phyloP scores from a whole-genome alignment of 148 eudicot genomes.

The Rhododendron ferrugineum region DNA sequence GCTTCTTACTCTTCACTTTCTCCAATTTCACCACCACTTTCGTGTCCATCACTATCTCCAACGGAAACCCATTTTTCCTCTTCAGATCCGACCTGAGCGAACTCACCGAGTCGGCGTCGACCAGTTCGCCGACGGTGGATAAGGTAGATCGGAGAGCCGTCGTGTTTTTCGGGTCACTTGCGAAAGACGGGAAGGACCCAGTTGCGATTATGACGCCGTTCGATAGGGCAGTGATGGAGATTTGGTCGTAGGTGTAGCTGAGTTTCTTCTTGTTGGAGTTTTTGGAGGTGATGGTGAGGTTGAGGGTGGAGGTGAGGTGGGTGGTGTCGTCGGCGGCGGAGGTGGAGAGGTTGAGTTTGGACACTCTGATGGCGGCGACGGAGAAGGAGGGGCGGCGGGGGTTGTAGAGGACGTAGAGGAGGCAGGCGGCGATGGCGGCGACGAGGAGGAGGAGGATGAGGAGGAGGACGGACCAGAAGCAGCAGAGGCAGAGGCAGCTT shows the following conservation, averaged over 20 bases:
- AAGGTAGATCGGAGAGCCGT: conserved; percentile 35
- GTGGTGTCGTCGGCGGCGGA: conserved; percentile 40
- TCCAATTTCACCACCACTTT: conserved; percentile 56
- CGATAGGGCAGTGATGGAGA: conserved; percentile 23
- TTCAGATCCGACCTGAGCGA: conserved; percentile 49
- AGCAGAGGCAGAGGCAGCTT: conserved; percentile 55
- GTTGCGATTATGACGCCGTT: conserved; percentile 36
- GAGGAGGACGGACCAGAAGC: conserved; percentile 53
- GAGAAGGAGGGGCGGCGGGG: conserved; percentile 78
- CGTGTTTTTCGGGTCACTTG: conserved; percentile 30
- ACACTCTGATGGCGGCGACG: conserved; percentile 45
- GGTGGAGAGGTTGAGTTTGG: conserved; percentile 56
- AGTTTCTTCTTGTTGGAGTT: conserved; percentile 64
- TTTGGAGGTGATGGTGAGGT: conserved; percentile 65
- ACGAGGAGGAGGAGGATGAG: conserved; percentile 45
- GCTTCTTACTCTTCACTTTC: conserved; percentile 41
- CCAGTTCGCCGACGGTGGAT: conserved; percentile 5
- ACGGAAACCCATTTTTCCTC: conserved; percentile 49
- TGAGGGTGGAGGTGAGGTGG: conserved; percentile 43
- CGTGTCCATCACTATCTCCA: conserved; percentile 49
- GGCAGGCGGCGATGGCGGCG: conserved; percentile 59
- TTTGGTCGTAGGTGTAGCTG: conserved; percentile 38
- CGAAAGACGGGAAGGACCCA: conserved; percentile 44
- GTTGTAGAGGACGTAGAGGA: conserved; percentile 66
- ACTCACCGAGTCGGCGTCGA: conserved; percentile 46